These are phyloP conservation scores for Skeletonema grethae DNA, from an alignment of 108 stramenopile species.

Conservation along the genomic window DNA sequence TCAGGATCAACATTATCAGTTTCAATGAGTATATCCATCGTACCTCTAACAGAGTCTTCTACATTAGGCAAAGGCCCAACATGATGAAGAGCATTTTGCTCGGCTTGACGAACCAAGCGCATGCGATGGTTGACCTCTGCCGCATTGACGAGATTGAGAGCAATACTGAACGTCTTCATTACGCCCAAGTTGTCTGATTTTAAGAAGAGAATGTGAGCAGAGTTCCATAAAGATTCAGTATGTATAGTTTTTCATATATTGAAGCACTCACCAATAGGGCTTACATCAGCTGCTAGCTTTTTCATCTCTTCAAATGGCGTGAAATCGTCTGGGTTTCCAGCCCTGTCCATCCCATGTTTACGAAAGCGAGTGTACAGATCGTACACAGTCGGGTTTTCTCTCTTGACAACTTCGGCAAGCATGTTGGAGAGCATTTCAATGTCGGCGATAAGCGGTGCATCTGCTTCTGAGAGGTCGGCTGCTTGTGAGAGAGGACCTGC, in stretches of 20 bases:
- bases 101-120: constrained; percentile 53
- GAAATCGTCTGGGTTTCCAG: constrained; percentile 48
- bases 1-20: constrained; percentile 52
- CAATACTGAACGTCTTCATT: constrained; percentile 68
- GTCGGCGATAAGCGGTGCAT: constrained; percentile 57
- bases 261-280: constrained; percentile 26
- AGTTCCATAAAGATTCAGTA: too few species aligned
- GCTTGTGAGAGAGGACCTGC: constrained; percentile 22
- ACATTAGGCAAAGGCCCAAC: constrained; percentile 73
- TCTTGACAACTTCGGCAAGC: constrained; percentile 66
- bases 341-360: constrained; percentile 64
- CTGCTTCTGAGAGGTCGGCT: constrained; percentile 18
- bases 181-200: constrained; percentile 65
- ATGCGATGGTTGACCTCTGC: constrained; percentile 88
- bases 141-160: constrained; percentile 80
- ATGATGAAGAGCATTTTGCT: constrained; percentile 19
- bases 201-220: too few species aligned
- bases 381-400: constrained; percentile 66
- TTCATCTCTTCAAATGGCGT: constrained; percentile 67
- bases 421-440: constrained; percentile 77
- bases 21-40: constrained; percentile 65
- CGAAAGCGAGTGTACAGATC: constrained; percentile 71
- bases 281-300: constrained; percentile 51
- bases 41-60: constrained; percentile 80
- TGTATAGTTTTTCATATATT: too few species aligned